phyloP scores from a whole-genome alignment of 164 flowering plant species.

The Cinnamomum micranthum region DNA sequence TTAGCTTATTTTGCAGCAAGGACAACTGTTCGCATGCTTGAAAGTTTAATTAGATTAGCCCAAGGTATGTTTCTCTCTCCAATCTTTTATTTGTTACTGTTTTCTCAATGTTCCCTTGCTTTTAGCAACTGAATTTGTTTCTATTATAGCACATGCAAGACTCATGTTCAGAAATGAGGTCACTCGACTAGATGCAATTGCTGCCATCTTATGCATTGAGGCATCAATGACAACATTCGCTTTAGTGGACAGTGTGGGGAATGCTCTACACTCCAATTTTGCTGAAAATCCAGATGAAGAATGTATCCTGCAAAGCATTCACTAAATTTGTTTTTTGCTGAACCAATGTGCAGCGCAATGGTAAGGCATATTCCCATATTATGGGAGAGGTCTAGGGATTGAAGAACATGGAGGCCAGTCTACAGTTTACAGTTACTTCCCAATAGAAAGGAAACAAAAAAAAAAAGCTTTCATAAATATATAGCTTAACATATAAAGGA shows the following conservation, averaged over 20 bases:
- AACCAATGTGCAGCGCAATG: too few relatives aligned
- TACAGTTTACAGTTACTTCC: background rate
- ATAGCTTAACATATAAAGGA: background rate
- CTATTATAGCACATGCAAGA: constrained; percentile 84
- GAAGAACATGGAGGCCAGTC: background rate
- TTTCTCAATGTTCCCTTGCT: background rate
- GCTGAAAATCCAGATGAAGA: constrained; percentile 84
- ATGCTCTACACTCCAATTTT: constrained; percentile 91
- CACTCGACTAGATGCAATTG: constrained; percentile 71
- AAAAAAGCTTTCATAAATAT: background rate
- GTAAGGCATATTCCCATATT: too few relatives aligned
- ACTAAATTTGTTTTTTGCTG: background rate
- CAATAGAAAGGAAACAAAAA: background rate
- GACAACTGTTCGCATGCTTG: constrained; percentile 96
- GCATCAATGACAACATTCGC: constrained; percentile 98
- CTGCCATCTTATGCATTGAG: constrained; percentile 92
- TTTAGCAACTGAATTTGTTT: background rate
- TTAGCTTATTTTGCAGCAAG: constrained; percentile 55
- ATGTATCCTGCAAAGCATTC: constrained; percentile 62
- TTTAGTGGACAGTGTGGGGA: constrained; percentile 83
- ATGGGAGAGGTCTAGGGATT: too few relatives aligned
- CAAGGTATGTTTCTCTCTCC: constrained; percentile 50
- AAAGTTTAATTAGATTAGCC: constrained; percentile 89
- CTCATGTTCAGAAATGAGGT: constrained; percentile 96
- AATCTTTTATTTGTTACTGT: background rate